A percentile compares a stretch with the other conserved stretches of the same genome.
Conservation (phyloP, 768 basidiomycete species). For the Tricholoma sp. region DNA sequence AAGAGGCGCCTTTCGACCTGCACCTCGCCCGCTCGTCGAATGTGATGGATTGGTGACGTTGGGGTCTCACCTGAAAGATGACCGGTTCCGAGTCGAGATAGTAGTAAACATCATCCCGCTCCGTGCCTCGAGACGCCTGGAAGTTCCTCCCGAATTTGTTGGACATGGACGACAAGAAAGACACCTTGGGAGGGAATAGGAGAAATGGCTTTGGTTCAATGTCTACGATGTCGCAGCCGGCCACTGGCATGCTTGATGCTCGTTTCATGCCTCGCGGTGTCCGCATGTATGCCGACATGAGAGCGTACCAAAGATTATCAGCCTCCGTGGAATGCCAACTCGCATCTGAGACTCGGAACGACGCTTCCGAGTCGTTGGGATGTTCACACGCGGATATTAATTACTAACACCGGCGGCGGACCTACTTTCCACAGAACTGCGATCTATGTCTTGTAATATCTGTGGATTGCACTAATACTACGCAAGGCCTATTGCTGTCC, state of each 20-base stretch:
- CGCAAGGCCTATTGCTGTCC: no score
- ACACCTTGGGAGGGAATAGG: background rate
- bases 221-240: background rate
- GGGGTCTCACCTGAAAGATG: constrained; percentile 7
- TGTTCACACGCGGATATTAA: no score
- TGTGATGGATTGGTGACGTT: background rate
- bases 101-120: constrained; percentile 9
- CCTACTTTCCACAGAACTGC: no score
- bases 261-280: background rate
- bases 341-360: no score
- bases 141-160: background rate
- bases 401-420: no score
- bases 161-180: background rate
- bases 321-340: no score
- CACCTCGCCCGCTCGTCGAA: background rate
- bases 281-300: background rate
- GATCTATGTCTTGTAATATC: no score
- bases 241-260: background rate
- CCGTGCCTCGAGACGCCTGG: background rate
- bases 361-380: no score
- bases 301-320: background rate
- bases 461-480: no score
- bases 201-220: background rate
- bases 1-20: constrained; percentile 17
- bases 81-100: constrained; percentile 6